Evolutionary conservation across 2,329 filamentous ascomycete species (phyloP).

Genomic region (Penicillium thymicola): DNA sequence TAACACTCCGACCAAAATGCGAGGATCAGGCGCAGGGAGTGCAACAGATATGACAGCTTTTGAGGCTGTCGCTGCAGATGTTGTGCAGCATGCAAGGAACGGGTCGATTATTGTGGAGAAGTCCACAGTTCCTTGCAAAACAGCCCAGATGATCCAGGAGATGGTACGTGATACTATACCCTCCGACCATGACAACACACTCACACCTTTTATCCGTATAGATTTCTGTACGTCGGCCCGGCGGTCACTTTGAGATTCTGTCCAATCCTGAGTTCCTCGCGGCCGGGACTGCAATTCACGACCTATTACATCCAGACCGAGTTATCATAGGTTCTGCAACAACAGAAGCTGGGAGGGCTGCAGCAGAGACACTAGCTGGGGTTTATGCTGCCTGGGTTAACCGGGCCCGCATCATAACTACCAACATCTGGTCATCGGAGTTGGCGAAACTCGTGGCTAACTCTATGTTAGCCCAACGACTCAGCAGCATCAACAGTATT

Average conservation of each 20-base stretch:
- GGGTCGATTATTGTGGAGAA: slow-evolving; percentile 78
- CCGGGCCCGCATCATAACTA: slow-evolving; percentile 63
- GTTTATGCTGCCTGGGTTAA: slow-evolving; percentile 72
- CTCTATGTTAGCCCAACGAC: slow-evolving; percentile 73
- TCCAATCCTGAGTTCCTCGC: slow-evolving; percentile 80
- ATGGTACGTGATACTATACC: slow-evolving; percentile 52
- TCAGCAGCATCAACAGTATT: slow-evolving; percentile 76
- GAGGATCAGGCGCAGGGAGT: slow-evolving; percentile 64
- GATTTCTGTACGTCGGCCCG: slow-evolving; percentile 48
- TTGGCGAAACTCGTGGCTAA: slow-evolving; percentile 76
- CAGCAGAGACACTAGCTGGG: slow-evolving; percentile 60
- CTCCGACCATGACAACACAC: background rate
- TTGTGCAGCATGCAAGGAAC: slow-evolving; percentile 63
- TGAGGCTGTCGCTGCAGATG: slow-evolving; percentile 64
- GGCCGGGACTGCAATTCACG: slow-evolving; percentile 69
- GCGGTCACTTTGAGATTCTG: slow-evolving; percentile 68
- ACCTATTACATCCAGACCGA: slow-evolving; percentile 68
- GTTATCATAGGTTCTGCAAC: slow-evolving; percentile 69
- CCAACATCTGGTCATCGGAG: slow-evolving; percentile 74
- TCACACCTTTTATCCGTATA: slow-evolving; percentile 4
- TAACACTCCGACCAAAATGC: slow-evolving; percentile 73
- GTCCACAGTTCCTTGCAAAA: slow-evolving; percentile 73
- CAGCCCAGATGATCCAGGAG: slow-evolving; percentile 65
- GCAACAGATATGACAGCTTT: slow-evolving; percentile 71
- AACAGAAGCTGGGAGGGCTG: slow-evolving; percentile 57